Evolutionary conservation across 1,284 basidiomycete genomes (phyloP), one percentile per base, ranked within the genome.

Genomic region (Microbotryum violaceum): DNA sequence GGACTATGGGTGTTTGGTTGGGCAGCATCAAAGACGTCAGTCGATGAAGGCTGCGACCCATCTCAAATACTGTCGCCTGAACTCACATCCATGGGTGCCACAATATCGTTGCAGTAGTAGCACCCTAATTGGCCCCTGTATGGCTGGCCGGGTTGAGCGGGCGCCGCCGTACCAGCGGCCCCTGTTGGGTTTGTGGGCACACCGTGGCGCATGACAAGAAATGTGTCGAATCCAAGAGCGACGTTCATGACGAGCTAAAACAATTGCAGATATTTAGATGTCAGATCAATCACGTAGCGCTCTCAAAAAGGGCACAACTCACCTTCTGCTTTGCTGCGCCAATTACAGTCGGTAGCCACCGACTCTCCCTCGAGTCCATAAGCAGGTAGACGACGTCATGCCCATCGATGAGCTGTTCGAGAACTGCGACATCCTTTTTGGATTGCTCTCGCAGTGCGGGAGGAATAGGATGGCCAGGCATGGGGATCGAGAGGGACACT

Each of bases 71-170:
- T 10, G 12, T 18, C 14, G 18, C 37, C 5, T 1, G 21, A 27
- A 68, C 74, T 60, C 73, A 94, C 93, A 74, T 97, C 93, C 27
- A 88, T 83, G 1, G 96, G 94, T 0, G 94, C 94, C 20, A 97
- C 92, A 54, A 98, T 89, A 70, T 98, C 96, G 70, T 97, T 97
- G 77, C 96, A 98, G 73, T 92, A 98, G 74, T 98, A 98, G 74
- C 94, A 98, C 0, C 94, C 94, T 25, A 97, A 77, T 44, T 73
- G 66, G 8, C 72, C 72, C 49, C 33, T 61, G 50, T 65, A 60
- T 3, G 52, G 59, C 50, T 57, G 55, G 33, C 58, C 63, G 45
- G 46, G 52, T 3, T 75, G 75, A 4, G 74, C 76, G 23, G 75
- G 74, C 2, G 74, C 72, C 20, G 57, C 94, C 94, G 73, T 97